Conservation (phyloP, 345 rosid species). For the Gossypium anomalum region DNA sequence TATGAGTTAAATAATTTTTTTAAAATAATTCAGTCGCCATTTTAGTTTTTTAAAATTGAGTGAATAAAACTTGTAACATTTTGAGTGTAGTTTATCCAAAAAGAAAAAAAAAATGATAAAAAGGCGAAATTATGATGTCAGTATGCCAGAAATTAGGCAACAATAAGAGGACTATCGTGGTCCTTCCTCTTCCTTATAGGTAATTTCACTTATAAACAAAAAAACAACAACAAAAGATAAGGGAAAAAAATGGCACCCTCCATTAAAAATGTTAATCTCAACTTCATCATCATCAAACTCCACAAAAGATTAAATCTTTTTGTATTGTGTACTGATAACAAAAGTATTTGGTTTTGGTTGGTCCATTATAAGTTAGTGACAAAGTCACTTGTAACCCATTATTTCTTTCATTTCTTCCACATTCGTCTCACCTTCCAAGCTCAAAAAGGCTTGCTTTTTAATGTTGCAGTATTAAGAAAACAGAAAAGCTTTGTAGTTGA, state of each 20-base stretch:
- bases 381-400: background rate
- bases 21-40: too few species aligned
- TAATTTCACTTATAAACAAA: background rate
- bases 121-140: too few species aligned
- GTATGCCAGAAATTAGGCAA: background rate
- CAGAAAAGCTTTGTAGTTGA: background rate
- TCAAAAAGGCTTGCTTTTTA: background rate
- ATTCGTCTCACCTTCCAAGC: background rate
- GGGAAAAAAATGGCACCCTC: background rate
- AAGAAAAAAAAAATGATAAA: too few species aligned
- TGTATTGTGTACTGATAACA: background rate
- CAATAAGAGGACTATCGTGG: background rate
- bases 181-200: background rate
- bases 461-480: background rate
- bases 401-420: background rate
- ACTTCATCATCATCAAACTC: background rate
- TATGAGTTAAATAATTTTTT: too few species aligned
- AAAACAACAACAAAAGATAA: background rate
- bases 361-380: constrained; percentile 3
- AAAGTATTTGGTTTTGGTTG: constrained; percentile 1
- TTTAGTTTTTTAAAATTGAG: too few species aligned
- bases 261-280: background rate
- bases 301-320: background rate
- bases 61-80: too few species aligned
- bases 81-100: too few species aligned